Percentiles rank a stretch among this genome's conserved stretches.
Conservation (phyloP, 805 yeast genomes). For the Monosporozyma yasuniensis region DNA sequence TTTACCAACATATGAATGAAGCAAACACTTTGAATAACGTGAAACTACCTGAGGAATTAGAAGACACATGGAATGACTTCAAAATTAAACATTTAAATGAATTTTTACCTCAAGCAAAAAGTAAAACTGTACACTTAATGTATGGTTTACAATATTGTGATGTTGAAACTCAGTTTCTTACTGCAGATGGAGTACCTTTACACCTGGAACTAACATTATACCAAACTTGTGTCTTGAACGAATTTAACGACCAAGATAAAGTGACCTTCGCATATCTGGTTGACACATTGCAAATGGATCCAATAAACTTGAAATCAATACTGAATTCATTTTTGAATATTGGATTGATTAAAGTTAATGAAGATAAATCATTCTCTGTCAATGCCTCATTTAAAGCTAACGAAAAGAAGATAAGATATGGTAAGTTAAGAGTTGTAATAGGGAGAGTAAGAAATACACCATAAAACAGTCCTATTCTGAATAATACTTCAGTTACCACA, state of each 20-base stretch:
- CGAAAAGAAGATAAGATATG: slow-evolving; percentile 13
- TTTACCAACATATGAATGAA: slow-evolving; percentile 7
- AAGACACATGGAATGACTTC: slow-evolving; percentile 14
- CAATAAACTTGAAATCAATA: slow-evolving; percentile 5
- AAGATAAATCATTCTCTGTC: slow-evolving; percentile 6
- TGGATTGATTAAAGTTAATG: slow-evolving; percentile 9
- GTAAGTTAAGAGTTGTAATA: slow-evolving; percentile 18
- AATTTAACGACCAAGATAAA: slow-evolving; percentile 16
- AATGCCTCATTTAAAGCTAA: slow-evolving; percentile 20
- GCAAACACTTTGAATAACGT: background rate
- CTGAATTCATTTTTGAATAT: slow-evolving; percentile 17
- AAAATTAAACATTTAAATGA: slow-evolving; percentile 3
- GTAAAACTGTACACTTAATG: slow-evolving; percentile 11
- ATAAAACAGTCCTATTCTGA: background rate
- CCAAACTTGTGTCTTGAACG: slow-evolving; percentile 20
- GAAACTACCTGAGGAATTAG: slow-evolving; percentile 15
- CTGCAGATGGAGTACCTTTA: slow-evolving; percentile 9
- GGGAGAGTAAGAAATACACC: slow-evolving; percentile 2
- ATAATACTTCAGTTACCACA: background rate
- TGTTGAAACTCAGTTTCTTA: slow-evolving; percentile 15
- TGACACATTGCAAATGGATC: slow-evolving; percentile 4
- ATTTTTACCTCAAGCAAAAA: slow-evolving; percentile 9
- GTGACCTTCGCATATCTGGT: slow-evolving; percentile 9
- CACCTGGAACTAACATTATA: slow-evolving; percentile 19
- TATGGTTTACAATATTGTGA: slow-evolving; percentile 25